phyloP scores from a whole-genome alignment of 306 rosid genomes.

The Inga oerstediana region DNA sequence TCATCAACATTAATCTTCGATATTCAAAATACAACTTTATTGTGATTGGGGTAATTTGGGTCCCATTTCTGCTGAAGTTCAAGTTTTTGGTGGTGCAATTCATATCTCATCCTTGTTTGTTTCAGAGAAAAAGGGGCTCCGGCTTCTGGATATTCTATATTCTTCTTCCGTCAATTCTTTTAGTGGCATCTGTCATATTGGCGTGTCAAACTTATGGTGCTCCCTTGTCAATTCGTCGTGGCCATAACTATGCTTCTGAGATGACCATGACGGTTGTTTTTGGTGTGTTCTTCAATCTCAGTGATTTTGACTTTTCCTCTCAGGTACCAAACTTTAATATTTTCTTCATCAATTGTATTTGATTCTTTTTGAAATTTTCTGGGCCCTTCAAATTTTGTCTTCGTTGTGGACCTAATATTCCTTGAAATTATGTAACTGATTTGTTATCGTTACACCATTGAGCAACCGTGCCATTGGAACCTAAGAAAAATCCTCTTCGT shows the following conservation, averaged over 20 bases:
- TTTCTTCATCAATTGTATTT: constrained; percentile 24
- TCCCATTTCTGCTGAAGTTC: constrained; percentile 47
- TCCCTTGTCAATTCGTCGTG: constrained; percentile 28
- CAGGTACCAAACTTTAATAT: constrained; percentile 47
- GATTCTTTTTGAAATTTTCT: constrained; percentile 8
- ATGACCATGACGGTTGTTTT: constrained; percentile 38
- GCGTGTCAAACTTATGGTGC: constrained; percentile 31
- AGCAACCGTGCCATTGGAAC: background rate
- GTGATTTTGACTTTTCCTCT: constrained; percentile 39
- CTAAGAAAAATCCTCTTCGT: constrained; percentile 16
- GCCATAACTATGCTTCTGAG: constrained; percentile 26
- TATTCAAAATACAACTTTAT: background rate
- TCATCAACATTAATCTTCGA: constrained; percentile 18
- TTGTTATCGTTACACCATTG: constrained; percentile 22
- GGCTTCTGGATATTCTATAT: constrained; percentile 5
- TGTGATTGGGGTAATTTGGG: constrained; percentile 44
- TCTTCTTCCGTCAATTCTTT: constrained; percentile 7
- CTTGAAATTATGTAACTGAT: constrained; percentile 28
- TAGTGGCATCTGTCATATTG: constrained; percentile 2
- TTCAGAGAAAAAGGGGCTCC: constrained; percentile 16
- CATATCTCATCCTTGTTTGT: constrained; percentile 27
- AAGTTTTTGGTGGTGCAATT: constrained; percentile 45
- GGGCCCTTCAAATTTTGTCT: constrained; percentile 24
- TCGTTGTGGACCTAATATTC: constrained; percentile 31
- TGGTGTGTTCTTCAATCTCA: constrained; percentile 43